Conservation (phyloP, 805 yeast species). For the Kodamaea hsintzibuensis region DNA sequence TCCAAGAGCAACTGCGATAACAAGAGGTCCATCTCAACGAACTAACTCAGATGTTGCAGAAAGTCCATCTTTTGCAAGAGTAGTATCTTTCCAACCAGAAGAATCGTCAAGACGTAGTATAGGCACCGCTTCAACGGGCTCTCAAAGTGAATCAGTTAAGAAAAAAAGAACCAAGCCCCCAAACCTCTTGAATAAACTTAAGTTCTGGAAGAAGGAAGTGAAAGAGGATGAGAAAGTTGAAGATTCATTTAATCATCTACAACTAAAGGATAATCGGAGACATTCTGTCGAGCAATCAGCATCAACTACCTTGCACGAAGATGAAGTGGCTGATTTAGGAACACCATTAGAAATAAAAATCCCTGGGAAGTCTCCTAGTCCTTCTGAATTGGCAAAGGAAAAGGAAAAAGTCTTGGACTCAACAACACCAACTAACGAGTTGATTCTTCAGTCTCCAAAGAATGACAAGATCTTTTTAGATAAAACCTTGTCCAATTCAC, state of each 20-base stretch:
- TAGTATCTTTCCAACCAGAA: slow-evolving; percentile 25
- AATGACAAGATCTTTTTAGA: slow-evolving; percentile 6
- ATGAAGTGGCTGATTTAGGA: slow-evolving; percentile 7
- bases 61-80: slow-evolving; percentile 15
- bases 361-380: slow-evolving; percentile 5
- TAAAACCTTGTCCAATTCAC: slow-evolving; percentile 3
- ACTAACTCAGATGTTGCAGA: slow-evolving; percentile 4
- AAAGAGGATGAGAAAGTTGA: slow-evolving; percentile 12
- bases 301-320: slow-evolving; percentile 8
- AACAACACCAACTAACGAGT: slow-evolving; percentile 4
- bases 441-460: slow-evolving; percentile 1
- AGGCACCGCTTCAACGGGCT: background rate
- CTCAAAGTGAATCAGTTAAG: slow-evolving; percentile 12
- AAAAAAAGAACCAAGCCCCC: slow-evolving; percentile 15
- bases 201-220: slow-evolving; percentile 37
- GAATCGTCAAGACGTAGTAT: slow-evolving; percentile 11
- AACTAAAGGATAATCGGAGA: background rate
- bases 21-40: background rate
- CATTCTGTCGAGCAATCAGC: background rate
- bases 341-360: slow-evolving; percentile 13
- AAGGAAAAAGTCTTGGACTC: slow-evolving; percentile 2
- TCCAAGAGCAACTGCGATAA: slow-evolving; percentile 4
- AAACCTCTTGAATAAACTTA: slow-evolving; percentile 32
- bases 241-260: slow-evolving; percentile 2
- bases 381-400: background rate